Evolutionary conservation across 805 yeast genomes (phyloP).

Genomic region (Kluyveromyces aestuarii): DNA sequence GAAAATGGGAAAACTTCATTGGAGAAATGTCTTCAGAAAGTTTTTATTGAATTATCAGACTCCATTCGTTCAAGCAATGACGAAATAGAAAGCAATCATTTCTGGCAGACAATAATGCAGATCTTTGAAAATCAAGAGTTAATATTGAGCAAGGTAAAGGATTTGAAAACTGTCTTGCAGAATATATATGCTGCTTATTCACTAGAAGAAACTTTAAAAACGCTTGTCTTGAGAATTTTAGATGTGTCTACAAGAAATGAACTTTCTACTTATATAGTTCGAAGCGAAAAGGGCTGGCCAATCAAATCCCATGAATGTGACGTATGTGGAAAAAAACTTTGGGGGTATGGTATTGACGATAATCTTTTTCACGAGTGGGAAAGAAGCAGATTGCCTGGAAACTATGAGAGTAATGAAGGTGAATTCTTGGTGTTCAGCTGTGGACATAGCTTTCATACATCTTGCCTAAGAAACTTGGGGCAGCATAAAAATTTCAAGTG

Average conservation of each 20-base stretch:
- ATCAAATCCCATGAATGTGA: slow-evolving; percentile 51
- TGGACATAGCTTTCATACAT: slow-evolving; percentile 24
- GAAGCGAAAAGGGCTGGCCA: slow-evolving; percentile 56
- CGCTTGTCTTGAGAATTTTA: slow-evolving; percentile 42
- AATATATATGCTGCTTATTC: slow-evolving; percentile 58
- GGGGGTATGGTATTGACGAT: slow-evolving; percentile 55
- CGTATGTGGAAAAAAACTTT: slow-evolving; percentile 62
- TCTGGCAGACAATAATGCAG: slow-evolving; percentile 45
- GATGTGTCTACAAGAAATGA: slow-evolving; percentile 46
- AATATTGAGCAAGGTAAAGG: slow-evolving; percentile 44
- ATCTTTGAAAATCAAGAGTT: slow-evolving; percentile 43
- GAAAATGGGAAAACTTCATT: slow-evolving; percentile 6
- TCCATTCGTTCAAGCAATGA: slow-evolving; percentile 9
- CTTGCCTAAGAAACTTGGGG: slow-evolving; percentile 22
- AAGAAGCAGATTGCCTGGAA: slow-evolving; percentile 27
- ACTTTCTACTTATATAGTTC: slow-evolving; percentile 34
- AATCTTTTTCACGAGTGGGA: slow-evolving; percentile 52
- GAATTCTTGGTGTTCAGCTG: slow-evolving; percentile 18
- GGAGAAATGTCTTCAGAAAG: slow-evolving; percentile 11
- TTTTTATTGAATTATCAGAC: slow-evolving; percentile 16
- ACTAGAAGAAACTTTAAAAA: slow-evolving; percentile 51
- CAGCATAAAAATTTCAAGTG: slow-evolving; percentile 16
- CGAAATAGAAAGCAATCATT: slow-evolving; percentile 28
- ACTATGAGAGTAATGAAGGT: not conserved
- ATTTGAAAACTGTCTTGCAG: slow-evolving; percentile 48